These are phyloP conservation scores for Phytopythium oedochilum DNA, from an alignment of 352 stramenopile genomes.

Conservation along the genomic window DNA sequence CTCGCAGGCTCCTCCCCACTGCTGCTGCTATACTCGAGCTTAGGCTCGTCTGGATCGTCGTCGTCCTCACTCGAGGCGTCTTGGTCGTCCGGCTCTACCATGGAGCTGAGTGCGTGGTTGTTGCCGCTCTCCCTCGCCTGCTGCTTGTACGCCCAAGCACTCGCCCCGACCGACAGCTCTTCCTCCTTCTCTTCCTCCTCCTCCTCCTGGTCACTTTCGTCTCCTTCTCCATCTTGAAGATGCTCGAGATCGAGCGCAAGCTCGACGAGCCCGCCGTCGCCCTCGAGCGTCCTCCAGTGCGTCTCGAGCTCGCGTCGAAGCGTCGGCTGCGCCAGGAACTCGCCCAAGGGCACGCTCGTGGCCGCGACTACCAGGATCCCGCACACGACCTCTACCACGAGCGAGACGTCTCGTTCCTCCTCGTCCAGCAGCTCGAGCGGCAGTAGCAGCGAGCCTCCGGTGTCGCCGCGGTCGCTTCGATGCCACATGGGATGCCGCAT, in stretches of 20 bases:
- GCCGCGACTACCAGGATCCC: conserved; percentile 38
- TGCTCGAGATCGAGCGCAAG: conserved; percentile 40
- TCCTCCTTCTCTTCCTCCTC: conserved; percentile 8
- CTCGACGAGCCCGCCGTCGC: conserved; percentile 38
- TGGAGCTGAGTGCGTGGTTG: too few species aligned
- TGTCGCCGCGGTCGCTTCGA: conserved; percentile 12
- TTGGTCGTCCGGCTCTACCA: too few species aligned
- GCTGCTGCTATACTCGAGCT: conserved; percentile 3
- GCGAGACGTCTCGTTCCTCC: conserved; percentile 23
- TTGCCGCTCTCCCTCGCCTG: neutral
- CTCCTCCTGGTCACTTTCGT: too few species aligned
- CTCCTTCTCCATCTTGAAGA: too few species aligned
- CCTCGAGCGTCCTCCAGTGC: conserved; percentile 41
- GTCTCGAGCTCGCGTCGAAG: conserved; percentile 18
- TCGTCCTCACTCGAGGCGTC: too few species aligned
- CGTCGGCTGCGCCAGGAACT: conserved; percentile 4
- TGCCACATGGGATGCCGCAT: conserved; percentile 44
- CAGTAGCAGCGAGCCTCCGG: conserved; percentile 19
- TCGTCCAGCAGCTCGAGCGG: conserved; percentile 14
- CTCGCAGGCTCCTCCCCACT: neutral
- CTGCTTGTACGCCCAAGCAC: neutral
- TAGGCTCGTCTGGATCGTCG: neutral
- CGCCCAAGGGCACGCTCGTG: conserved; percentile 25
- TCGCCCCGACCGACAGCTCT: neutral
- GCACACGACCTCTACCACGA: conserved; percentile 55